These are phyloP conservation scores for Spencermartinsiella ligniputridi DNA, from an alignment of 1,139 yeast species.

Conservation along the genomic window DNA sequence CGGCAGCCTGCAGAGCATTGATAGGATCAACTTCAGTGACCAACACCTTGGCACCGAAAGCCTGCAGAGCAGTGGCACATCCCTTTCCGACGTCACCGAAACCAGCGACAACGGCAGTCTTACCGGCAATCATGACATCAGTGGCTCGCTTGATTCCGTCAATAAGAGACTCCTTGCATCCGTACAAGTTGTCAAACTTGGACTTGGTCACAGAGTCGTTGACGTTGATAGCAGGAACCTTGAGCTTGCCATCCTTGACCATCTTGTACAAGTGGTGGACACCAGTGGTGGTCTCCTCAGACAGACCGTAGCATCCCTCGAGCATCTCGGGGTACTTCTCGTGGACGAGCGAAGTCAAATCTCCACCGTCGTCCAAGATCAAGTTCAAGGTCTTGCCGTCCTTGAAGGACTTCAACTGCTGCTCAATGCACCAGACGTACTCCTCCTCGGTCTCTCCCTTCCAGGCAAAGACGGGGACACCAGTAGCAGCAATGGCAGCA, in stretches of 20 bases:
- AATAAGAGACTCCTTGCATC: constrained; percentile 97
- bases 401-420: constrained; percentile 98
- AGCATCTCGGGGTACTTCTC: constrained; percentile 98
- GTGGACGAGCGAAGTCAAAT: constrained; percentile 94
- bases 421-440: constrained; percentile 99
- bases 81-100: constrained; percentile 99
- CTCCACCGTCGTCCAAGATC: constrained; percentile 99
- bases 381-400: constrained; percentile 93
- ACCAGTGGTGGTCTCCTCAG: constrained; percentile 99
- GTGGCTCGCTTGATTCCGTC: constrained; percentile 99
- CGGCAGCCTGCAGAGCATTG: constrained; percentile 99
- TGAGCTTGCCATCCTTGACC: constrained; percentile 83
- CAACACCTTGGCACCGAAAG: constrained; percentile 99
- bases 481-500: constrained; percentile 99
- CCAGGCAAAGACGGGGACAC: constrained; percentile 99
- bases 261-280: constrained; percentile 98
- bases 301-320: constrained; percentile 89
- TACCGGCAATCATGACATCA: constrained; percentile 99
- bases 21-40: constrained; percentile 98
- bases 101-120: constrained; percentile 98
- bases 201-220: constrained; percentile 99
- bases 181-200: constrained; percentile 98
- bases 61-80: constrained; percentile 98
- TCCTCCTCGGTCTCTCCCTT: constrained; percentile 99
- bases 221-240: constrained; percentile 99